Base-by-base conservation (phyloP, 108 stramenopile genomes). In the Asterionellopsis glacialis region DNA sequence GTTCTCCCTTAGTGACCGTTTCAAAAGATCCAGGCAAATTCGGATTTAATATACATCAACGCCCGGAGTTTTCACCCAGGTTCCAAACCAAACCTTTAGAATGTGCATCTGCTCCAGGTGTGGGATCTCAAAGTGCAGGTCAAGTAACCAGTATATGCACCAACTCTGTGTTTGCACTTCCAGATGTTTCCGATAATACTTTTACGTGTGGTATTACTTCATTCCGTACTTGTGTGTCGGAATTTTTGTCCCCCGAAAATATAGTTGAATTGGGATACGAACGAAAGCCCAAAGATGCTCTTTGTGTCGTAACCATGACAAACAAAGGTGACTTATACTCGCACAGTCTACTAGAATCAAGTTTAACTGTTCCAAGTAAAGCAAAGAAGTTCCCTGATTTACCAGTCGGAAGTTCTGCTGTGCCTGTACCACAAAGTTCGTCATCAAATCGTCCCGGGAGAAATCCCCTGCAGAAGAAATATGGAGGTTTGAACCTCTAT, bases 311-410 rank as follows among this genome's bases (percentile, higher is more conserved):
- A 11, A 72, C 85, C 22, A 69, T 84, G 69, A 83, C 72, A 22
- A 81, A 73, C 53, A 78, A 67, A 25, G 88, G 88, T 49, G 88
- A 90, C 55, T 54, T 90, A 13, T 83, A 79, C 57, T 72, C 75
- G 22, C 80, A 84, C 49, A 58, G 65, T 6, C 68, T 90, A 15
- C 45, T 83, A 6, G 83, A 74, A 57, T 69, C 67, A 42, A 54
- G 67, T 27, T 7, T 45, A 68, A 47, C 59, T 65, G 49, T 19
- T 59, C n/a, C 49, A 15, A 63, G 64, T 64, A 11, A 9, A 21
- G 16, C 47, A 2, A 21, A 48, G 21, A 2, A 19, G 47, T 48
- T 19, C 47, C 47, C 47, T 48, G 80, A 72, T 22, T 59, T 83
- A 40, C 82, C 85, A 38, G 66, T 79, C 26, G 85, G 85, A 21